Conservation (phyloP, 192 early-diverging fungal species). For the Powellomyces hirtus region DNA sequence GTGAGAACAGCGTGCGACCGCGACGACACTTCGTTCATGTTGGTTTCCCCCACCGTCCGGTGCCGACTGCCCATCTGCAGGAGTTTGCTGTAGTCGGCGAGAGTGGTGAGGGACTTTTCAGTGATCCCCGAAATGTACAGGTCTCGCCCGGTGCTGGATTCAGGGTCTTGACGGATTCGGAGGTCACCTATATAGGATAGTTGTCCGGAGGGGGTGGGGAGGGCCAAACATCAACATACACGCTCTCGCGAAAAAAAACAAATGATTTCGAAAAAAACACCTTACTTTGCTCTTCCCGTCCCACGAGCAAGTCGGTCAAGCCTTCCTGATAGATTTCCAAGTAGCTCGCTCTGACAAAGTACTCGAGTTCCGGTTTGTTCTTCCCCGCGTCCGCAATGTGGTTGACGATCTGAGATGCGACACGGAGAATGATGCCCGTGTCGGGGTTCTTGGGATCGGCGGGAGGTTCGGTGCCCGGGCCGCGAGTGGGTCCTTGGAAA, state of each 20-base stretch:
- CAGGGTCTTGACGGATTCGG: conserved; percentile 43
- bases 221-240: not conserved
- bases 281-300: conserved; percentile 32
- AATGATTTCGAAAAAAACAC: not conserved
- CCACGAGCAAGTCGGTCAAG: conserved; percentile 37
- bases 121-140: conserved; percentile 48
- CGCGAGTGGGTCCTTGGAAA: not conserved
- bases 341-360: conserved; percentile 39
- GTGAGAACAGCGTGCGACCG: conserved; percentile 81
- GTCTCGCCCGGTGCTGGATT: conserved; percentile 34
- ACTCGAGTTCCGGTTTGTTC: conserved; percentile 38
- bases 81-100: conserved; percentile 34
- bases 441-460: conserved; percentile 22
- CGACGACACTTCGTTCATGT: conserved; percentile 46
- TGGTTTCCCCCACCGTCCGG: conserved; percentile 43
- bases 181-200: conserved; percentile 26
- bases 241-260: not conserved
- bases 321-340: conserved; percentile 51
- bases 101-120: conserved; percentile 22
- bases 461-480: conserved; percentile 16
- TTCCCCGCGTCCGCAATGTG: conserved; percentile 23
- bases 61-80: conserved; percentile 31
- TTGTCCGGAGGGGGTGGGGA: not conserved
- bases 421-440: conserved; percentile 31
- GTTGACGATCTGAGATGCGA: conserved; percentile 25